These are phyloP conservation scores for Talaromyces sp. DNA, from an alignment of 2,329 filamentous ascomycete genomes.

Conservation along the genomic window DNA sequence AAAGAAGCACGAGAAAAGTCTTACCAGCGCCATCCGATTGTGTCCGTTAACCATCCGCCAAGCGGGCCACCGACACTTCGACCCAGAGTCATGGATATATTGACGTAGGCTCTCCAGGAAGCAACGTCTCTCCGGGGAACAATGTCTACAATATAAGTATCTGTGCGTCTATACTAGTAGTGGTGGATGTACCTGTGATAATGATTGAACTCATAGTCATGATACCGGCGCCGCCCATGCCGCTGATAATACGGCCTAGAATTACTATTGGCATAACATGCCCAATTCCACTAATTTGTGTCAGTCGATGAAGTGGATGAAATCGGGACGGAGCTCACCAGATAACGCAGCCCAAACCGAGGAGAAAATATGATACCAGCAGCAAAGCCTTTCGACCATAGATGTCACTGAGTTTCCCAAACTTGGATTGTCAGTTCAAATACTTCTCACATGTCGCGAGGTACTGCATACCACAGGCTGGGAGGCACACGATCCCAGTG, in stretches of 20 bases:
- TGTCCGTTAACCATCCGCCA: constrained; percentile 60
- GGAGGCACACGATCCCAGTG: constrained; percentile 50
- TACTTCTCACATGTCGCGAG: too few species aligned
- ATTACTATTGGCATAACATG: constrained; percentile 40
- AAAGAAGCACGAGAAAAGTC: constrained; percentile 14
- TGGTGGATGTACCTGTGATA: constrained; percentile 33
- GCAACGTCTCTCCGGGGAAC: constrained; percentile 50
- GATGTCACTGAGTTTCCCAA: constrained; percentile 57
- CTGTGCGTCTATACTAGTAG: background rate
- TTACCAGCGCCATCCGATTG: constrained; percentile 64
- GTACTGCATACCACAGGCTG: constrained; percentile 49
- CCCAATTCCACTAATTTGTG: constrained; percentile 33
- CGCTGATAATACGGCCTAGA: constrained; percentile 40
- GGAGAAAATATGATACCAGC: constrained; percentile 49
- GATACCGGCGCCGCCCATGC: constrained; percentile 46
- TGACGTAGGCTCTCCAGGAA: constrained; percentile 50
- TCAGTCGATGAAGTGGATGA: background rate
- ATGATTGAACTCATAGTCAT: constrained; percentile 46
- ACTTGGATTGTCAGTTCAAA: constrained; percentile 30
- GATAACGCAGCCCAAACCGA: constrained; percentile 45
- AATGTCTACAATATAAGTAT: constrained; percentile 33
- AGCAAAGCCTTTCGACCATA: constrained; percentile 55
- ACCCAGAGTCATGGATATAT: constrained; percentile 50
- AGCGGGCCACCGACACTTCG: constrained; percentile 52
- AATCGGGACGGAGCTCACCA: constrained; percentile 26